Evolutionary conservation across 345 rosid species (phyloP), one percentile per base, ranked within the genome.

Genomic region (Populus alba): DNA sequence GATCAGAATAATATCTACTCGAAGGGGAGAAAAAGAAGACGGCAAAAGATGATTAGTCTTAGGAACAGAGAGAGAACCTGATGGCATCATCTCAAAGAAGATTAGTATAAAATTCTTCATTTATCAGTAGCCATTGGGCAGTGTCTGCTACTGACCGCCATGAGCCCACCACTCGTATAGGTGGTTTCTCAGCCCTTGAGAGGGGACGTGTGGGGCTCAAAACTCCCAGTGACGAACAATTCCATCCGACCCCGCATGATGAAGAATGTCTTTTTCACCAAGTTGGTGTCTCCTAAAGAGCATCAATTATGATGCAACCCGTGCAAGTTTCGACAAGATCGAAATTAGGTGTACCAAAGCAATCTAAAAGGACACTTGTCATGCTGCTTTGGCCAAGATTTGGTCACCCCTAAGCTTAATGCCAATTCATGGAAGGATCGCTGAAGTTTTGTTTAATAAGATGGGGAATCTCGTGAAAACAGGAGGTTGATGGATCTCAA

Each of bases 141-240:
- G 51, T 15, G 5, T 23, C 33, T 1, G 25, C 61, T 25, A n/a
- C 15, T 35, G 2, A 49, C 49, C 10, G 23, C 38, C 6, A 5
- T 29, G 69, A 39, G 69, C 74, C 68, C 33, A 49, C 68, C 79
- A 69, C 74, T 17, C 6, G 53, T 17, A 43, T 77, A 31, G 79
- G 22, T 69, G 68, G 20, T 57, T 68, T 57, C 29, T 2, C 17
- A 25, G 53, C 25, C 72, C 68, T 66, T 65, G 70, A 75, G 66
- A 37, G n/a, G n/a, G 55, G 27, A 3, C 1, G 8, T 2, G 74
- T 69, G 79, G 74, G 79, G 55, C 27, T 77, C 20, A 41, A 57
- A 59, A 72, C 68, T 70, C 39, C 59, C 27, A 1, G 20, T 20
- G 62, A 69, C 53, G 27, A 39, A 41, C 79, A 77, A 57, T 39